Conservation (phyloP, 306 rosid genomes). For the Glycyrrhiza uralensis region DNA sequence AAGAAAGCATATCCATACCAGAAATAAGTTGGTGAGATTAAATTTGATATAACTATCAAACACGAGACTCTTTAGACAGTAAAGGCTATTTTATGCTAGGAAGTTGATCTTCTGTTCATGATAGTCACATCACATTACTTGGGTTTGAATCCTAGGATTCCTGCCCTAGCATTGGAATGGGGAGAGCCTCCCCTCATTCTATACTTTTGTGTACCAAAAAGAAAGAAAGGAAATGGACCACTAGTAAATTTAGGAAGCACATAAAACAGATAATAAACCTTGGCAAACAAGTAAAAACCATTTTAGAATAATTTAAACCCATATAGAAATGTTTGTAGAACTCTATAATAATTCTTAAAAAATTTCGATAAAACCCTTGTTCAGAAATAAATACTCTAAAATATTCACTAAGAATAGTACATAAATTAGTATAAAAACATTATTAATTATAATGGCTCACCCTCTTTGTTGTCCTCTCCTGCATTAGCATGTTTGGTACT, state of each 20-base stretch:
- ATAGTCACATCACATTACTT: not conserved
- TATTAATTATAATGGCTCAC: not conserved
- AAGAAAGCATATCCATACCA: slow-evolving; percentile 6
- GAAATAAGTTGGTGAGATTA: not conserved
- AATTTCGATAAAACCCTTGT: not conserved
- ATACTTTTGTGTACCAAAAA: not conserved
- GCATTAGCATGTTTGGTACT: not conserved
- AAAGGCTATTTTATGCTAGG: not conserved
- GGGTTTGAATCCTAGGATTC: slow-evolving; percentile 4
- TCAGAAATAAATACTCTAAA: not conserved
- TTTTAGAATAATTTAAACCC: not conserved
- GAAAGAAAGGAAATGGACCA: not conserved
- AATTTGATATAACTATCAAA: not conserved
- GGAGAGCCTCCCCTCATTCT: not conserved
- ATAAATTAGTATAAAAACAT: not conserved
- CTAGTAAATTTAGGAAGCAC: not conserved
- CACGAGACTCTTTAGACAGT: not conserved
- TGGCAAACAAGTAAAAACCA: not conserved
- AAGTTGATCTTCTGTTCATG: not conserved
- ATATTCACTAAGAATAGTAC: not conserved
- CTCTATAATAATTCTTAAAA: not conserved
- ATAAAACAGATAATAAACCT: not conserved
- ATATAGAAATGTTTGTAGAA: not conserved
- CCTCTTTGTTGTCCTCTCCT: not conserved
- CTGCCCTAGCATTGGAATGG: not conserved